Conservation (phyloP, 345 rosid species). For the Geranium brycei region DNA sequence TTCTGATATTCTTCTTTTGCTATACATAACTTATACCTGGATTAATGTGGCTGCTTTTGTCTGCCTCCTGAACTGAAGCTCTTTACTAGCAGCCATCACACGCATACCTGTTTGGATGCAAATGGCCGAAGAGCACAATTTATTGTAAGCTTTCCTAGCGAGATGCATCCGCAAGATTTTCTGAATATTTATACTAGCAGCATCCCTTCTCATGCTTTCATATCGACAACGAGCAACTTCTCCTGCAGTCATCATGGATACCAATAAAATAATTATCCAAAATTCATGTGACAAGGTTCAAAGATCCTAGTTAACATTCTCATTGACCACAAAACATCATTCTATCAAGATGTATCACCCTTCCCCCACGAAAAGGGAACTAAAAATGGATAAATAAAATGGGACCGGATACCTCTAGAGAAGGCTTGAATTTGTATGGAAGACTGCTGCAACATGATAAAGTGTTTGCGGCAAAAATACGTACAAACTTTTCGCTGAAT, state of each 20-base stretch:
- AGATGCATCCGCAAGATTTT: conserved; percentile 49
- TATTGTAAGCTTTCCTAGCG: conserved; percentile 43
- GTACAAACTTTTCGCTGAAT: conserved; percentile 69
- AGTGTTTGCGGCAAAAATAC: conserved; percentile 43
- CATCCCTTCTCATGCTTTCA: conserved; percentile 56
- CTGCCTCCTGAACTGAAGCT: conserved; percentile 46
- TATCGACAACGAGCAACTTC: conserved; percentile 40
- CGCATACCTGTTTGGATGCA: conserved; percentile 65
- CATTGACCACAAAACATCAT: too few species aligned
- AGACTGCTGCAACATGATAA: conserved; percentile 36
- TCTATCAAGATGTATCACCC: too few species aligned
- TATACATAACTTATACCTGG: conserved; percentile 41
- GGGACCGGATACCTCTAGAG: conserved; percentile 53
- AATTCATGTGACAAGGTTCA: conserved; percentile 1
- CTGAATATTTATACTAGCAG: conserved; percentile 64
- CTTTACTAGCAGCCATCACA: conserved; percentile 62
- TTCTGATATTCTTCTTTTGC: conserved; percentile 7
- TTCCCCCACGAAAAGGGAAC: too few species aligned
- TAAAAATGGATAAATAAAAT: not conserved
- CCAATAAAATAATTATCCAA: not conserved
- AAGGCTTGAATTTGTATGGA: conserved; percentile 55
- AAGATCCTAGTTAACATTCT: conserved; percentile 1
- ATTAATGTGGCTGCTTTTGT: conserved; percentile 50
- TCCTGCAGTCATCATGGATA: conserved; percentile 29
- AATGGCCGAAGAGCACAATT: conserved; percentile 39